A percentile compares a stretch with the other conserved stretches of the same genome.
These are phyloP conservation scores for Aspergillus ibericus DNA, from an alignment of 2,329 filamentous ascomycete genomes.

Conservation along the genomic window DNA sequence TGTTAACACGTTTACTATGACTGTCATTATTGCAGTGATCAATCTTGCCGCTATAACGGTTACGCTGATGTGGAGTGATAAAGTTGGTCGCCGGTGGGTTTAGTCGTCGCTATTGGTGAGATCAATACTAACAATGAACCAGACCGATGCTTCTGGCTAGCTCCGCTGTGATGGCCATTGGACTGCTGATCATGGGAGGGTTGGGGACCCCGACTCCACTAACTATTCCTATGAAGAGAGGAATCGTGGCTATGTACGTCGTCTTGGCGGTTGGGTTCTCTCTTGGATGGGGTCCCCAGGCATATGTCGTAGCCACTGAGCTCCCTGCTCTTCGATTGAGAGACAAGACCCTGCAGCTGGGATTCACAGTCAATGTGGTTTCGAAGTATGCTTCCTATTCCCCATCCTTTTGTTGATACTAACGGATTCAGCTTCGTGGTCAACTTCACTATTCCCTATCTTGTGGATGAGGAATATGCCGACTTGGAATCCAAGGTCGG, in stretches of 20 bases:
- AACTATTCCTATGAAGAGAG: too few species aligned
- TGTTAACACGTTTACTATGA: conserved; percentile 14
- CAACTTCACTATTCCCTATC: conserved; percentile 40
- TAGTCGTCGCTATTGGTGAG: too few species aligned
- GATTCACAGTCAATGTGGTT: too few species aligned
- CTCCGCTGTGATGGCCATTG: neutral
- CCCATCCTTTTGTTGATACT: too few species aligned
- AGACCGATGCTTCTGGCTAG: neutral
- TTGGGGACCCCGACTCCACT: neutral
- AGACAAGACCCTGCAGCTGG: neutral
- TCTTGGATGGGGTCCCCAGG: conserved; percentile 19
- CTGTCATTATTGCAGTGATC: too few species aligned
- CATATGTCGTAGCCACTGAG: conserved; percentile 24
- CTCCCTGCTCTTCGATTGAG: conserved; percentile 14
- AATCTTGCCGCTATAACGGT: too few species aligned
- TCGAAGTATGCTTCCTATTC: too few species aligned
- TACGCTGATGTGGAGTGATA: too few species aligned
- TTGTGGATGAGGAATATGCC: conserved; percentile 39
- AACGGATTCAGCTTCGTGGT: conserved; percentile 23
- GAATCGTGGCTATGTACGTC: conserved; percentile 16
- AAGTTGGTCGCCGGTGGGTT: too few species aligned
- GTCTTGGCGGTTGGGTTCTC: conserved; percentile 15
- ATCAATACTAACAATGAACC: too few species aligned
- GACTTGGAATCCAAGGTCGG: conserved; percentile 32
- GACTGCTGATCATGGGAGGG: neutral